These are phyloP conservation scores for Boletus pseudopeckii DNA, from an alignment of 768 basidiomycete species.

Conservation along the genomic window DNA sequence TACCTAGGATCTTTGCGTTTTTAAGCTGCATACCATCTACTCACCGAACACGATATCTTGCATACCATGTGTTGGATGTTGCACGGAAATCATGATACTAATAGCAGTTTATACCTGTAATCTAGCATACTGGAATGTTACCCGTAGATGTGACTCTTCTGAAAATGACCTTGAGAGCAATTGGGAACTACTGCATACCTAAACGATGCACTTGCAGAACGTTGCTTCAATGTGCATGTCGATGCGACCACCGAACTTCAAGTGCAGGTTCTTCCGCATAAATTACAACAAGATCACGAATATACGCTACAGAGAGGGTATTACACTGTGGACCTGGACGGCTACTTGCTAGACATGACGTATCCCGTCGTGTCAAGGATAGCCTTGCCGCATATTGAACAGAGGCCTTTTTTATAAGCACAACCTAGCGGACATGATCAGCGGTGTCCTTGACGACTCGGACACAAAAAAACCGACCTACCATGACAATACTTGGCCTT, in stretches of 20 bases:
- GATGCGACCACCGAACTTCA: neutral
- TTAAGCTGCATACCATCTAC: constrained; percentile 2
- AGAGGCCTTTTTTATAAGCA: constrained; percentile 83
- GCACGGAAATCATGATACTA: neutral
- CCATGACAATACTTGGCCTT: constrained; percentile 88
- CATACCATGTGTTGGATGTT: neutral
- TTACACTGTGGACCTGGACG: neutral
- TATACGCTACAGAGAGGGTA: constrained; percentile 25
- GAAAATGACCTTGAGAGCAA: neutral
- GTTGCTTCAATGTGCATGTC: neutral
- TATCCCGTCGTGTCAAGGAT: constrained; percentile 83
- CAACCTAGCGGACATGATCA: constrained; percentile 51
- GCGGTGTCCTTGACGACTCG: neutral
- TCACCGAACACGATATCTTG: constrained; percentile 2
- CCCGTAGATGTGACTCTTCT: neutral
- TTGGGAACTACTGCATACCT: too few relatives aligned
- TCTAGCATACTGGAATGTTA: neutral
- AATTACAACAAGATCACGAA: constrained; percentile 12
- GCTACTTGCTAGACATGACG: constrained; percentile 78
- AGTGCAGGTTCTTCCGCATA: neutral
- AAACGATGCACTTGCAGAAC: neutral
- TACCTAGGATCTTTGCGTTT: constrained; percentile 18
- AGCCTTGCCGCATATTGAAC: constrained; percentile 84
- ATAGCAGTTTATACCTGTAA: neutral
- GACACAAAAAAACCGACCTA: constrained; percentile 31